These are phyloP conservation scores for Lentinula lateritia DNA, from an alignment of 768 basidiomycete genomes.

Conservation along the genomic window DNA sequence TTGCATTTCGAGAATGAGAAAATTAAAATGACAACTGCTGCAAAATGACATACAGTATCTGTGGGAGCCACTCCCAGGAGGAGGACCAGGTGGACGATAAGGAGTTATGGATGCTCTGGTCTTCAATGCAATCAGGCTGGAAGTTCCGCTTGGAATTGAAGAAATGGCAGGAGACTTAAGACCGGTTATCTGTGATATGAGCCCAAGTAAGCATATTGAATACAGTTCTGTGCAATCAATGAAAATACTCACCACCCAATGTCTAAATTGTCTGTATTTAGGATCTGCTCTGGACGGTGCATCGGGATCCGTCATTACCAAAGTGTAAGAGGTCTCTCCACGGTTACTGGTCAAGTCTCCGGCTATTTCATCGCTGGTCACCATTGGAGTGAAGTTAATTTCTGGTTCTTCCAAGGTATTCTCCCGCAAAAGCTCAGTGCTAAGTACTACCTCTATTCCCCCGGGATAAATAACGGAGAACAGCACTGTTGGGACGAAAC, in stretches of 20 bases:
- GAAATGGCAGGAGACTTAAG: constrained; percentile 23
- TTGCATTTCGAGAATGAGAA: neutral
- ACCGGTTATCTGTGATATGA: constrained; percentile 26
- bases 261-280: constrained; percentile 46
- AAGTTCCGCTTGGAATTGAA: constrained; percentile 17
- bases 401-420: constrained; percentile 45
- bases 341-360: constrained; percentile 4
- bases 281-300: constrained; percentile 47
- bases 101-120: constrained; percentile 45
- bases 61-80: constrained; percentile 47
- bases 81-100: constrained; percentile 53
- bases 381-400: constrained; percentile 39
- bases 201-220: neutral
- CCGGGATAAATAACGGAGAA: constrained; percentile 40
- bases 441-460: constrained; percentile 28
- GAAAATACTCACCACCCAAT: constrained; percentile 43
- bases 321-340: constrained; percentile 37
- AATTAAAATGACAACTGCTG: neutral
- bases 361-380: neutral
- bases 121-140: constrained; percentile 31
- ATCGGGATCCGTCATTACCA: constrained; percentile 57
- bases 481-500: constrained; percentile 32
- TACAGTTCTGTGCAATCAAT: neutral
- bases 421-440: constrained; percentile 24
- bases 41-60: constrained; percentile 44